Evolutionary conservation across 305 asterid genomes (phyloP).

Genomic region (Solanum hybrid): DNA sequence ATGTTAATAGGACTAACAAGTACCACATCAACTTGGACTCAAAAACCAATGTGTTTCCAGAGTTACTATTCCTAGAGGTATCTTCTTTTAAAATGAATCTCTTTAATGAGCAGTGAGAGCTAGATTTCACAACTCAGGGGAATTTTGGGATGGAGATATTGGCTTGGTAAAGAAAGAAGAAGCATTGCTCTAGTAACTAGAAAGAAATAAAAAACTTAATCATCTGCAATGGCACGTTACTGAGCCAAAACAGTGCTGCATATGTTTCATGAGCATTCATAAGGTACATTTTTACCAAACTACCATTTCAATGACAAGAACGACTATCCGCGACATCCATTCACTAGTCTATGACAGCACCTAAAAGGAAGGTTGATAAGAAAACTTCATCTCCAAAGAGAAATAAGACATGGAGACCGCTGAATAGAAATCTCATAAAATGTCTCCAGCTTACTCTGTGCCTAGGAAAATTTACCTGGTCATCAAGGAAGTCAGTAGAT

Average conservation of each 20-base stretch:
- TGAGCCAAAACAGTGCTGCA: not conserved
- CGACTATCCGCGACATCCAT: not conserved
- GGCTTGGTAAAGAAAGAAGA: not conserved
- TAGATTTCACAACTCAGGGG: not conserved
- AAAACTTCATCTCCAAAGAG: not conserved
- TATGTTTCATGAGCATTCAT: not conserved
- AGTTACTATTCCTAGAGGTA: not conserved
- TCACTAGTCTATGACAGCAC: conserved; percentile 2
- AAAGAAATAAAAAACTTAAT: not conserved
- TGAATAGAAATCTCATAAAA: conserved; percentile 4
- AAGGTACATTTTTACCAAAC: not conserved
- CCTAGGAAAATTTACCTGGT: conserved; percentile 52
- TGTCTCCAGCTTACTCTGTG: not conserved
- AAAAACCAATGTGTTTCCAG: not conserved
- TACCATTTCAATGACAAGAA: not conserved
- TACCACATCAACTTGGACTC: conserved; percentile 11
- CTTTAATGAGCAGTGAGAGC: not conserved
- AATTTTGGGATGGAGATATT: not conserved
- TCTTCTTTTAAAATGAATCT: not conserved
- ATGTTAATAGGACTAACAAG: conserved; percentile 27
- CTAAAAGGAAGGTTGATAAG: not conserved
- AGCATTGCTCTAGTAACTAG: not conserved
- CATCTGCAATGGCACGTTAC: not conserved
- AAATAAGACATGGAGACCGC: not conserved
- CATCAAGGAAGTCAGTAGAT: conserved; percentile 85